Conservation (phyloP, 202 grass and related monocot genomes). For the Setaria italica region DNA sequence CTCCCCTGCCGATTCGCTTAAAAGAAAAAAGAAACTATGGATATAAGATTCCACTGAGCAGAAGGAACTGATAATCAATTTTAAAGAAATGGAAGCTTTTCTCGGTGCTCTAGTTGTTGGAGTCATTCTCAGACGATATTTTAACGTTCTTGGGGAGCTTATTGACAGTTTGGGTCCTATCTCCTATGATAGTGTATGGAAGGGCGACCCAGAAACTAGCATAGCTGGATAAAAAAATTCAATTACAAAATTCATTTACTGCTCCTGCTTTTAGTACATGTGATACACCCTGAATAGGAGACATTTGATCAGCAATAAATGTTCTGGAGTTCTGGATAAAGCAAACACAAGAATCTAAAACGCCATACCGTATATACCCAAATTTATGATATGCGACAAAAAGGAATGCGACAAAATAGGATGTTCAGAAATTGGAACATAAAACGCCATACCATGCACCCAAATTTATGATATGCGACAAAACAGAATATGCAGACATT, state of each 20-base stretch:
- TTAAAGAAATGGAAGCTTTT: neutral
- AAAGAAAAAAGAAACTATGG: neutral
- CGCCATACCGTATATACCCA: neutral
- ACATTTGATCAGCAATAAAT: conserved; percentile 4
- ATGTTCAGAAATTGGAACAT: neutral
- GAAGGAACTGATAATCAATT: neutral
- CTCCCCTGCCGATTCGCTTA: too few species aligned
- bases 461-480: neutral
- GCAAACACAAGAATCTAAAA: neutral
- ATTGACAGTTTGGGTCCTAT: neutral
- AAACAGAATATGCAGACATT: neutral
- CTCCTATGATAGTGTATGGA: conserved; percentile 1
- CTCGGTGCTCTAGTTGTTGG: neutral
- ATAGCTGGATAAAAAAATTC: neutral
- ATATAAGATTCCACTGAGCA: neutral
- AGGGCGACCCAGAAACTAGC: neutral
- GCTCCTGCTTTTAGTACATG: neutral
- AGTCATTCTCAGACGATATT: neutral
- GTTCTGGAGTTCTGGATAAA: neutral
- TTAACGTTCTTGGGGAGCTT: neutral
- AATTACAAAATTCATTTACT: neutral
- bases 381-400: neutral
- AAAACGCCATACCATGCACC: neutral
- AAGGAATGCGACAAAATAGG: neutral
- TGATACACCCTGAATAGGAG: neutral